Percentiles rank a stretch among this genome's conserved stretches.
Conservation (phyloP, 371 early-diverging fungal genomes). For the Funneliformis caledonium region DNA sequence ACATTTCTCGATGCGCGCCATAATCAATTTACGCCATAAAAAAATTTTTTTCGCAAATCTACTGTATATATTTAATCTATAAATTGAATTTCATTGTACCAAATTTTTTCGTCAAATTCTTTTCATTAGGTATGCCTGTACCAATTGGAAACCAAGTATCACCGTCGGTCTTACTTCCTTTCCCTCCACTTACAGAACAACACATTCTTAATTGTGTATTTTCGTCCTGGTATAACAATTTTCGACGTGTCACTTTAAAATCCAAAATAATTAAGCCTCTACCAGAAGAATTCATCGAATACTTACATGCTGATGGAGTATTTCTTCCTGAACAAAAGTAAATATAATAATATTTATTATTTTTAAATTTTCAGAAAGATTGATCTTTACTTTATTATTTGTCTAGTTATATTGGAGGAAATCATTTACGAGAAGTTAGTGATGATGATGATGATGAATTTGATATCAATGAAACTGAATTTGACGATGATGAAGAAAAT, state of each 20-base stretch:
- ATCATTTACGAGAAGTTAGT: conserved; percentile 41
- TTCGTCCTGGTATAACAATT: conserved; percentile 76
- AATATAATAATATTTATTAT: background rate
- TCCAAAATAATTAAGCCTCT: conserved; percentile 70
- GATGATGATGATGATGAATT: conserved; percentile 55
- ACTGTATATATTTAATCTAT: no score
- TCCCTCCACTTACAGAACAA: conserved; percentile 37
- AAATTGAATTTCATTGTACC: no score
- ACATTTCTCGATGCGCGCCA: no score
- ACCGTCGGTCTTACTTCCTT: background rate
- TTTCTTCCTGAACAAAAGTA: conserved; percentile 75
- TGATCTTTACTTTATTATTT: background rate
- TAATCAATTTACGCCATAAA: no score
- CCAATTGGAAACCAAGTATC: background rate
- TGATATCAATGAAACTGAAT: conserved; percentile 31
- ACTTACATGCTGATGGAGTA: conserved; percentile 84
- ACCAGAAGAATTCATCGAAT: conserved; percentile 76
- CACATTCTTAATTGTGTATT: conserved; percentile 66
- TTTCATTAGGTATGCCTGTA: background rate
- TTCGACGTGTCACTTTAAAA: conserved; percentile 67
- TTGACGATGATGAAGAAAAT: background rate
- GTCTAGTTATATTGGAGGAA: conserved; percentile 30
- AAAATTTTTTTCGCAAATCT: no score
- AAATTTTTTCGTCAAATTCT: no score
- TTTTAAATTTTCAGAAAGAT: background rate